phyloP scores from a whole-genome alignment of 2,329 filamentous ascomycete genomes.

The Fusarium compactum region DNA sequence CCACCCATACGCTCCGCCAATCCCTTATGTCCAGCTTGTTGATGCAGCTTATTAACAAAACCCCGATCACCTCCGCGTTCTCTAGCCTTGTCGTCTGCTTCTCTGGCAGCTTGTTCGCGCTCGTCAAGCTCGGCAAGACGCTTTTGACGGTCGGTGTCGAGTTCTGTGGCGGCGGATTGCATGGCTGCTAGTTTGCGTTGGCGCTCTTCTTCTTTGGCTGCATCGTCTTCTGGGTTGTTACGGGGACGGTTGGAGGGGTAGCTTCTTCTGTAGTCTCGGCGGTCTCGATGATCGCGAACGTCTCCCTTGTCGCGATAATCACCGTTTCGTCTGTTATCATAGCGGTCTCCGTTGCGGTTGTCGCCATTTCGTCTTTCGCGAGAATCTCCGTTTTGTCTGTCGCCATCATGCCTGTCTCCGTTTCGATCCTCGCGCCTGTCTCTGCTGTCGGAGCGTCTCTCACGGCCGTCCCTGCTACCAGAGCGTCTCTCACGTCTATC shows the following conservation, averaged over 20 bases:
- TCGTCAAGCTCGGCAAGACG: constrained; percentile 75
- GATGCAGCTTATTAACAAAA: constrained; percentile 74
- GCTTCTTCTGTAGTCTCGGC: constrained; percentile 12
- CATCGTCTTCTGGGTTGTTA: constrained; percentile 42
- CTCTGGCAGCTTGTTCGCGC: constrained; percentile 71
- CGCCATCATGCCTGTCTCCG: not conserved
- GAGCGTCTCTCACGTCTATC: constrained; percentile 7
- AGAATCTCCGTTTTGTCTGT: not conserved
- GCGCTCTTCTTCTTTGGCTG: constrained; percentile 65
- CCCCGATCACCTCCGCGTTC: constrained; percentile 72
- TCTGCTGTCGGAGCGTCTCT: not conserved
- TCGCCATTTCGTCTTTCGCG: constrained; percentile 22
- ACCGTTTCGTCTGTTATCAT: constrained; percentile 17
- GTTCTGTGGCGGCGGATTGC: constrained; percentile 75
- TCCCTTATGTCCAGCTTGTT: constrained; percentile 65
- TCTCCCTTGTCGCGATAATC: not conserved
- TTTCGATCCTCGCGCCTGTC: not conserved
- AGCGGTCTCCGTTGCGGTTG: constrained; percentile 20
- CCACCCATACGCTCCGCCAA: constrained; percentile 66
- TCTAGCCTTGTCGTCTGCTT: constrained; percentile 75
- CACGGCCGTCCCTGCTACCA: not conserved
- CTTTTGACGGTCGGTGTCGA: constrained; percentile 77
- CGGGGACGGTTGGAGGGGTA: constrained; percentile 16
- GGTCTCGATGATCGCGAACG: constrained; percentile 37
- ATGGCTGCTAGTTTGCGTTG: constrained; percentile 77